A percentile compares a stretch with the other conserved stretches of the same genome.
Evolutionary conservation across 108 stramenopile species (phyloP).

Genomic region (Bacterosira constricta): DNA sequence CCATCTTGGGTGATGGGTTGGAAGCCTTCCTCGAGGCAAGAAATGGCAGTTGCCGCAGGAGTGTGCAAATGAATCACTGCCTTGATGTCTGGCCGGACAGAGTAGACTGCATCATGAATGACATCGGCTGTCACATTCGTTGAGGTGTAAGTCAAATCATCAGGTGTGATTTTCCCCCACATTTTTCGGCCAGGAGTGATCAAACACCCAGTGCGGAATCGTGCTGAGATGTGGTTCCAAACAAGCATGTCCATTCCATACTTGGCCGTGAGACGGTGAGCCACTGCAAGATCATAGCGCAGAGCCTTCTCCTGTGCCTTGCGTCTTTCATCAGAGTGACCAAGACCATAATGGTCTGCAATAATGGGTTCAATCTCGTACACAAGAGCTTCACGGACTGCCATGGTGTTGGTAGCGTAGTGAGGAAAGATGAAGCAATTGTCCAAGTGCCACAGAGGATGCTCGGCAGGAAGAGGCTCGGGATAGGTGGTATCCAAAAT

Average conservation of each 20-base stretch:
- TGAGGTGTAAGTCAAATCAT: constrained; percentile 58
- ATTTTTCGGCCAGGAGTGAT: constrained; percentile 64
- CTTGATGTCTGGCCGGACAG: constrained; percentile 54
- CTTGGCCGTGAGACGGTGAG: constrained; percentile 55
- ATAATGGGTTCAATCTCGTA: constrained; percentile 55
- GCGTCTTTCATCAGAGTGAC: constrained; percentile 29
- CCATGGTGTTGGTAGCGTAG: constrained; percentile 66
- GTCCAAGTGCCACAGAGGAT: constrained; percentile 48
- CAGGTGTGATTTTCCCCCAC: constrained; percentile 56
- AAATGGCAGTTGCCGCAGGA: constrained; percentile 59
- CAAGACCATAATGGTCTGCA: constrained; percentile 48
- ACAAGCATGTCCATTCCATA: constrained; percentile 71
- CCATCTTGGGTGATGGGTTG: constrained; percentile 60
- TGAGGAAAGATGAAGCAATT: constrained; percentile 66
- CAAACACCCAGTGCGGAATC: constrained; percentile 48
- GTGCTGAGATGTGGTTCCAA: constrained; percentile 75
- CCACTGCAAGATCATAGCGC: constrained; percentile 49
- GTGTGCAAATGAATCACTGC: constrained; percentile 74
- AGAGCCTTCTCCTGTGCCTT: constrained; percentile 43
- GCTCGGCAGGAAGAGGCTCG: constrained; percentile 60
- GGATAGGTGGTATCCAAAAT: constrained; percentile 67
- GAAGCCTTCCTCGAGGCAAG: constrained; percentile 67
- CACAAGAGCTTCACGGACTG: constrained; percentile 59
- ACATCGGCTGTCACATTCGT: constrained; percentile 66
- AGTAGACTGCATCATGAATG: constrained; percentile 72